These are phyloP conservation scores for Eutrema yunnanense DNA, from an alignment of 345 rosid genomes.

Conservation along the genomic window DNA sequence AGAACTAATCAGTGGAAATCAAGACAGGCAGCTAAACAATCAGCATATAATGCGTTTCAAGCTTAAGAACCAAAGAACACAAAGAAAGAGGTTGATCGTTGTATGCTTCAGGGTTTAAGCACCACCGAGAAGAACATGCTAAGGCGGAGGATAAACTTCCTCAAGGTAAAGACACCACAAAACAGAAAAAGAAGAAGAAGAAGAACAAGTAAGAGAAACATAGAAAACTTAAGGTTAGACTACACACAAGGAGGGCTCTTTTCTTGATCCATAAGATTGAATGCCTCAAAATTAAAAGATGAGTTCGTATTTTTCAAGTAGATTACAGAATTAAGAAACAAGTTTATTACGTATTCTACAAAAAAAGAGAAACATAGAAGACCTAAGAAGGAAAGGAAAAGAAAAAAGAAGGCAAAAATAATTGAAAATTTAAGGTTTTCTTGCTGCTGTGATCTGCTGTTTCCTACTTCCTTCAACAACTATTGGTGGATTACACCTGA, in stretches of 20 bases:
- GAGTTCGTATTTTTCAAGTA: constrained; percentile 7
- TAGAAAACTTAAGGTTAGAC: not conserved
- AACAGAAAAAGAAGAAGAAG: not conserved
- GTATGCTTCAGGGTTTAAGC: constrained; percentile 18
- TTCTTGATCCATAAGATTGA: not conserved
- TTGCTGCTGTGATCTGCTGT: constrained; percentile 16
- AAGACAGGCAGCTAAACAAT: constrained; percentile 51
- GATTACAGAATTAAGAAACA: constrained; percentile 7
- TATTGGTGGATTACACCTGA: constrained; percentile 22
- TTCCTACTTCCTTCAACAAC: constrained; percentile 24
- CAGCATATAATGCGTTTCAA: constrained; percentile 37
- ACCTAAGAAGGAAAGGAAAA: not conserved
- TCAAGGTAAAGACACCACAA: constrained; percentile 8
- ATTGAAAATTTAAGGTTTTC: constrained; percentile 14
- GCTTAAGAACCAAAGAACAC: constrained; percentile 31
- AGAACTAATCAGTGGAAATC: constrained; percentile 55
- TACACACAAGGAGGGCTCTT: not conserved
- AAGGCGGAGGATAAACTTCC: constrained; percentile 12
- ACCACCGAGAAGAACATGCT: constrained; percentile 6
- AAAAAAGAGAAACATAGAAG: not conserved
- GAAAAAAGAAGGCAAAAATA: not conserved
- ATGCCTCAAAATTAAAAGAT: not conserved
- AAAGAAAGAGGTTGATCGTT: constrained; percentile 40
- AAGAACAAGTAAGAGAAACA: not conserved
- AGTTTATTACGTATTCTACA: constrained; percentile 4